Evolutionary conservation across 306 rosid species (phyloP).

Genomic region (Sicyos edulis): DNA sequence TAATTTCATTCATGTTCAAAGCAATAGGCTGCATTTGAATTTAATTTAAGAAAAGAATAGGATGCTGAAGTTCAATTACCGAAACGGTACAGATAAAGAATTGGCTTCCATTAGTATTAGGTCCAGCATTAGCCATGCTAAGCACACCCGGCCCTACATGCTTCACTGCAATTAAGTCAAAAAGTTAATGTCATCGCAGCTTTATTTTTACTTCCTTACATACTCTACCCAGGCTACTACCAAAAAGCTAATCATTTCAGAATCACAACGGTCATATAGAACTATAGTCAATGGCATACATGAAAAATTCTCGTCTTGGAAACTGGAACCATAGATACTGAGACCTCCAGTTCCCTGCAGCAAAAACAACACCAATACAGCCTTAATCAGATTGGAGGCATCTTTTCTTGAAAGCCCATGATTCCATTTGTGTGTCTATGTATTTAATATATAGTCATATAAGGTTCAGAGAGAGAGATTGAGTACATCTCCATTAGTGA

Average conservation of each 20-base stretch:
- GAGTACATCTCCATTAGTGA: conserved; percentile 73
- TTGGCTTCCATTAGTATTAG: conserved; percentile 83
- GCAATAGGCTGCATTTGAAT: background rate
- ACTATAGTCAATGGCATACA: conserved; percentile 39
- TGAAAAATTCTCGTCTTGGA: conserved; percentile 68
- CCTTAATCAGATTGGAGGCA: background rate
- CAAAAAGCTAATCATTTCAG: background rate
- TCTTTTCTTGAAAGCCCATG: background rate
- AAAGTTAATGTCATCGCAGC: background rate
- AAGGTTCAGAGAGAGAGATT: background rate
- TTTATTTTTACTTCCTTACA: background rate
- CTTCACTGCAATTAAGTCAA: conserved; percentile 60
- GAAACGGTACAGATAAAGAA: conserved; percentile 81
- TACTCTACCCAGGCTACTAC: background rate
- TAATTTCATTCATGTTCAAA: background rate
- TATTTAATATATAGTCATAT: background rate
- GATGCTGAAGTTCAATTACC: conserved; percentile 40
- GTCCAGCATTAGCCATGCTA: conserved; percentile 98
- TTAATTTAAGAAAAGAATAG: background rate
- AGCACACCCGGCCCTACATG: conserved; percentile 86
- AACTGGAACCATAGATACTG: conserved; percentile 78
- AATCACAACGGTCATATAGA: conserved; percentile 1
- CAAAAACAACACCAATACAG: conserved; percentile 8
- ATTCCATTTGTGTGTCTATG: background rate
- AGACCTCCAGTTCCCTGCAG: conserved; percentile 90